These are phyloP conservation scores for Symbiodinium natans DNA, from an alignment of 73 alveolate genomes.

Conservation along the genomic window DNA sequence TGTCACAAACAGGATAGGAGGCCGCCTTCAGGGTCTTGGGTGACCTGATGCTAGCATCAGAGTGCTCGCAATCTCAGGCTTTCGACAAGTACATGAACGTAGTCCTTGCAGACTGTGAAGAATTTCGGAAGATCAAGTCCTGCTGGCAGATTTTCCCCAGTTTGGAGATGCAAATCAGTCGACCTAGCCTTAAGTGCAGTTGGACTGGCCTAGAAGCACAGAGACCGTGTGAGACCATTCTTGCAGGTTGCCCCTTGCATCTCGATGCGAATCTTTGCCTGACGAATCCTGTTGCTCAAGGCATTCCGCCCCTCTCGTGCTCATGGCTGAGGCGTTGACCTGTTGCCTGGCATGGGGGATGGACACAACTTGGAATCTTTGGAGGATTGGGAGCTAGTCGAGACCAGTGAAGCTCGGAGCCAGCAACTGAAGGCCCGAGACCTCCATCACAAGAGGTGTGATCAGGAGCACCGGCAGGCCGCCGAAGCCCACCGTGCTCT, in stretches of 20 bases:
- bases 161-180: too few species aligned
- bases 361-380: background rate
- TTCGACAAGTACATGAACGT: constrained; percentile 99
- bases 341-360: background rate
- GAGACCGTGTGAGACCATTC: too few species aligned
- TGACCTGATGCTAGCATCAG: background rate
- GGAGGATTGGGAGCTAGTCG: constrained; percentile 34
- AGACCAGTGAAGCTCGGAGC: background rate
- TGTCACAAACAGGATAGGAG: too few species aligned
- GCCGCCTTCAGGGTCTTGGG: too few species aligned
- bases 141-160: background rate
- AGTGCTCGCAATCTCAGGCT: constrained; percentile 96
- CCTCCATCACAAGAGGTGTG: constrained; percentile 18
- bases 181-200: too few species aligned
- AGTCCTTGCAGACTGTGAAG: constrained; percentile 99
- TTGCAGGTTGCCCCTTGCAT: too few species aligned
- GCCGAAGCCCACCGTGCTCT: background rate
- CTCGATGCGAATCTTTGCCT: too few species aligned
- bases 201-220: too few species aligned
- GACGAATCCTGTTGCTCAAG: background rate
- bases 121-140: constrained; percentile 98
- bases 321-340: constrained; percentile 19
- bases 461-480: constrained; percentile 15
- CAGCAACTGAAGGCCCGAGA: background rate
- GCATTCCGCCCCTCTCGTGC: background rate